A percentile compares a stretch with the other conserved stretches of the same genome.
These are phyloP conservation scores for Westerdykella sp. DNA, from an alignment of 2,329 filamentous ascomycete genomes.

Conservation along the genomic window DNA sequence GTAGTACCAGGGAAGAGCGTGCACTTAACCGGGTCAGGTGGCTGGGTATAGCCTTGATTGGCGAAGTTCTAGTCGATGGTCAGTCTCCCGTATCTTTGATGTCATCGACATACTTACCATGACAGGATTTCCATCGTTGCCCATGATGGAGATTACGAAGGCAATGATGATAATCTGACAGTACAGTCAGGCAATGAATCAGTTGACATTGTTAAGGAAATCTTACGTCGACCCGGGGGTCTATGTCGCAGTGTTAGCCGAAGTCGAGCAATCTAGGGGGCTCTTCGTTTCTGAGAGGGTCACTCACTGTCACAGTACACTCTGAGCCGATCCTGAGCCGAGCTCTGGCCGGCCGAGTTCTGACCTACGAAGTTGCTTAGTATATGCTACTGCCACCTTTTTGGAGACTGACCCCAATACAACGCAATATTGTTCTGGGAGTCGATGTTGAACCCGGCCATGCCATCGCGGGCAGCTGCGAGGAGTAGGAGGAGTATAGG, in stretches of 20 bases:
- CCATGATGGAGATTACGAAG: conserved; percentile 54
- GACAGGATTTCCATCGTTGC: conserved; percentile 42
- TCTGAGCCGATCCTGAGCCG: conserved; percentile 48
- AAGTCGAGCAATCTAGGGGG: conserved; percentile 30
- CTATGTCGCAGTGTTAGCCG: neutral
- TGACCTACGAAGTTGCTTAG: neutral
- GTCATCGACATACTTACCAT: conserved; percentile 20
- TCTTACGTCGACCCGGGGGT: no score
- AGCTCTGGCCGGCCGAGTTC: neutral
- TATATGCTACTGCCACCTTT: conserved; percentile 6
- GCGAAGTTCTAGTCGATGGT: conserved; percentile 51
- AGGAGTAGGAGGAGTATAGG: neutral
- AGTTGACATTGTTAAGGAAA: no score
- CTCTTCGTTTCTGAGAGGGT: neutral
- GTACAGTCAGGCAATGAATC: neutral
- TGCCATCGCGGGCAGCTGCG: neutral
- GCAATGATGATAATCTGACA: conserved; percentile 53
- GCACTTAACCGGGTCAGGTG: conserved; percentile 52
- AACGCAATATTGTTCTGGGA: conserved; percentile 49
- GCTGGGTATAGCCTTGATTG: conserved; percentile 55
- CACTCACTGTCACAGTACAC: conserved; percentile 49
- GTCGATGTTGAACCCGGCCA: conserved; percentile 6
- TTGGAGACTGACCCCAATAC: conserved; percentile 54
- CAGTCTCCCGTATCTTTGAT: no score
- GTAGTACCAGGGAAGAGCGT: conserved; percentile 49